Conservation (phyloP, 2,329 filamentous ascomycete species). For the Trichoderma afroharzianum region DNA sequence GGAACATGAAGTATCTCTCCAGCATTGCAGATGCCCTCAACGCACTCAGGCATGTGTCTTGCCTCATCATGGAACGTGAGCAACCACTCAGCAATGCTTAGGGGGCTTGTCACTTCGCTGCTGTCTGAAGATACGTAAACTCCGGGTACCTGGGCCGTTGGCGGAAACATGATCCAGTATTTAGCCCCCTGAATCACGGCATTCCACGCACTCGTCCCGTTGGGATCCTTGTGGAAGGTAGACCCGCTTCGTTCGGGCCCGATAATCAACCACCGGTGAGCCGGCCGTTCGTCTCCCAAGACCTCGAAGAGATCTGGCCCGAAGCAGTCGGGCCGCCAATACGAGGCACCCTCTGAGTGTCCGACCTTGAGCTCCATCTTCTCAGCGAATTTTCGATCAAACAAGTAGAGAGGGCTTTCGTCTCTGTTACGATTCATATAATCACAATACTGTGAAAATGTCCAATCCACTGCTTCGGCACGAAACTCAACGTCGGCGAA, state of each 20-base stretch:
- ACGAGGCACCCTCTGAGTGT: slow-evolving; percentile 50
- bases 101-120: slow-evolving; percentile 87
- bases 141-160: slow-evolving; percentile 73
- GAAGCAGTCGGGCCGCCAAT: slow-evolving; percentile 81
- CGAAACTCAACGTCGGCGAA: slow-evolving; percentile 71
- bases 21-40: slow-evolving; percentile 77
- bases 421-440: slow-evolving; percentile 80
- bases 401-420: slow-evolving; percentile 89
- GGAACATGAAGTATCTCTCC: slow-evolving; percentile 92
- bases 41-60: slow-evolving; percentile 68
- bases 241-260: slow-evolving; percentile 84
- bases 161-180: slow-evolving; percentile 99
- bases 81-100: slow-evolving; percentile 97
- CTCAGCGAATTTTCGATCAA: slow-evolving; percentile 80
- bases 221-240: slow-evolving; percentile 86
- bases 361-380: slow-evolving; percentile 75
- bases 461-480: slow-evolving; percentile 93
- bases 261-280: slow-evolving; percentile 89
- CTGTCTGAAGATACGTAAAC: slow-evolving; percentile 87
- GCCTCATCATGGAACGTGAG: slow-evolving; percentile 85
- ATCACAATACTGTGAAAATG: slow-evolving; percentile 70
- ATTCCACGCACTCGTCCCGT: slow-evolving; percentile 83
- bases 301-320: slow-evolving; percentile 81
- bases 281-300: slow-evolving; percentile 73
- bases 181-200: slow-evolving; percentile 85